phyloP scores from a whole-genome alignment of 306 rosid species.

The Medicago ruthenica region DNA sequence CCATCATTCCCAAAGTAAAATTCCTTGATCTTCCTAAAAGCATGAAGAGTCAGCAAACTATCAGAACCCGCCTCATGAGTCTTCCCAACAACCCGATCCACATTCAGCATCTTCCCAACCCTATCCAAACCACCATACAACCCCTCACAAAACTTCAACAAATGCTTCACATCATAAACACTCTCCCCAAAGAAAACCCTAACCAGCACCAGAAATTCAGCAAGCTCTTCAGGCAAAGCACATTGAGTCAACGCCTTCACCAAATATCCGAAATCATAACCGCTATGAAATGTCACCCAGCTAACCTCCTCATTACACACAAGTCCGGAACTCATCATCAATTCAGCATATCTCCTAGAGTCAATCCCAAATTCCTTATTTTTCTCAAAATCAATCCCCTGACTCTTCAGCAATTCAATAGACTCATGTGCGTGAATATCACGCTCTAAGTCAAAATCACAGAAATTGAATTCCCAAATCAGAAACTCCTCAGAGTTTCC shows the following conservation, averaged over 20 bases:
- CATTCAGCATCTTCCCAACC: conserved; percentile 47
- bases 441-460: conserved; percentile 63
- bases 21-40: conserved; percentile 53
- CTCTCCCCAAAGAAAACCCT: conserved; percentile 58
- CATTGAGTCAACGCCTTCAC: conserved; percentile 63
- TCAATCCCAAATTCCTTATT: conserved; percentile 54
- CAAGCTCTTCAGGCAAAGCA: conserved; percentile 51
- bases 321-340: conserved; percentile 79
- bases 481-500: neutral
- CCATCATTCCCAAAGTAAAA: conserved; percentile 38
- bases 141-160: conserved; percentile 52
- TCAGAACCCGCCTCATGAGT: conserved; percentile 83
- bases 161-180: conserved; percentile 72
- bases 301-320: conserved; percentile 54
- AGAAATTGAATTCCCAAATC: conserved; percentile 76
- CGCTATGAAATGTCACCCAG: conserved; percentile 77
- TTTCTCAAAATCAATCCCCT: conserved; percentile 70
- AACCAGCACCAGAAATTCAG: conserved; percentile 48
- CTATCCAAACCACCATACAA: conserved; percentile 69
- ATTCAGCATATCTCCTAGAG: conserved; percentile 56
- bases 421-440: conserved; percentile 69
- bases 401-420: conserved; percentile 57
- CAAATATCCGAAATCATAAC: conserved; percentile 75
- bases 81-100: conserved; percentile 56
- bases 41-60: conserved; percentile 67